Base-by-base conservation (phyloP, 352 stramenopile species). In the Globisporangium rhizosaccharum region DNA sequence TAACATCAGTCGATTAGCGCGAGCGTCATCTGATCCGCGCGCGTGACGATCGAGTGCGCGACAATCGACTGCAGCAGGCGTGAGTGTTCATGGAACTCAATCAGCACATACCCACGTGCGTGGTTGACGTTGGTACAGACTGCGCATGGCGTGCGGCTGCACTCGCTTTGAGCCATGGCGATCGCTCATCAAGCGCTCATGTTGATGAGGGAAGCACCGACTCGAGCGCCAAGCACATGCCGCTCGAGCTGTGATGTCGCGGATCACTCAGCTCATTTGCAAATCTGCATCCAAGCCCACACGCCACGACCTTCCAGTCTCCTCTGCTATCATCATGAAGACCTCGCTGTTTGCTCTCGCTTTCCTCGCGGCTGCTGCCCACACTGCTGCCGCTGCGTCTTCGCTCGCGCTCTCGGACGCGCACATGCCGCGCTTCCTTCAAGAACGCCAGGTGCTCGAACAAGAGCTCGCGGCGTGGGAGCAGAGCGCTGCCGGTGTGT, bases 391-490 rank as follows among this genome's bases (percentile, higher is more conserved):
- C 37, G 65, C 58, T 4, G 54, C 54, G 39, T 20, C 64, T 11
- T 65, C 45, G 44, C 46, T 72, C 59, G 14, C 51, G 44, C 26
- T 82, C 41, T 67, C 69, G 12, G 67, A 67, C 1, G 59, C 65
- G 17, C 66, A 72, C 18, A 71, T 76, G 50, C 52, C 51, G 2
- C 71, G 82, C 33, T 88, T 83, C 37, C 70, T 88, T 10, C 67
- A 73, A 26, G 68, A 85, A 33, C 76, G 75, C 52, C 12, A 60
- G 4, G 45, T 41, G 18, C 65, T 89, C 23, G 61, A 73, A 14
- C 57, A 60, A 1, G 80, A 87, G 45, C 65, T 88, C 25, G 61
- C 51, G 2, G 44, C 57, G 26, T 89, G 76, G 78, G 87, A 85
- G 62, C 46, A 71, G 36, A 85, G 76, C 45, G 67, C 69, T 15